Evolutionary conservation across 2,329 filamentous ascomycete species (phyloP), one percentile per base, ranked within the genome.

Genomic region (Westerdykella aurantiaca): DNA sequence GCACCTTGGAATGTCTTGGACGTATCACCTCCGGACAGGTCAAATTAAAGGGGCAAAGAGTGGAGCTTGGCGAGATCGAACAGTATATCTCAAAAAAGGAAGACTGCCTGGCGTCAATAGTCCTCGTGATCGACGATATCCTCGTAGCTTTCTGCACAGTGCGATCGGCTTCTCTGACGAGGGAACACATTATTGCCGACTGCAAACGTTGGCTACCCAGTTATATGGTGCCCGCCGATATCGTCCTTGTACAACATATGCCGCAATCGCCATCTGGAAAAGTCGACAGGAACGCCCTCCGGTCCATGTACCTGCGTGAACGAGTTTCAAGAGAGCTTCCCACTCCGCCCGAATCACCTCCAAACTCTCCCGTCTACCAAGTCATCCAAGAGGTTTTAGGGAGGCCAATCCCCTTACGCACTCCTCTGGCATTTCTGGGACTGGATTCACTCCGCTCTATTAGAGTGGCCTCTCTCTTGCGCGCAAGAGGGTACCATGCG

Each of bases 181-280:
- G 61, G 29, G 62, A 64, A 22, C 49, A 64, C 11, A 70, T 95
- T 10, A 57, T 78, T 25, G 60, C 73, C 13, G 77, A 73, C 4
- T 95, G 88, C 65, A 75, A 74, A 40, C 73, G 75, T 40, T 95
- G 88, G 87, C 73, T 96, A 1, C 88, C 89, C 0, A 73, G 75
- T 4, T 93, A 83, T 60, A 95, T 95, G 90, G 69, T 94, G 1
- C 90, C 90, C 0, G 77, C 78, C 4, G 85, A 94, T 48, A 70
- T 94, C 18, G 64, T 88, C 0, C 57, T 85, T 1, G 68, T 85
- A 49, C 52, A 73, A 0, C 71, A 76, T 7, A 82, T 95, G 44
- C 88, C 88, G 1, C 81, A 83, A 41, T 70, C 95, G 16, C 74
- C 88, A 2, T 95, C 88, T 0, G 90, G 90, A 0, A 96, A 96